Evolutionary conservation across 106 monocot genomes (phyloP).

Genomic region (Iris macrosiphon): DNA sequence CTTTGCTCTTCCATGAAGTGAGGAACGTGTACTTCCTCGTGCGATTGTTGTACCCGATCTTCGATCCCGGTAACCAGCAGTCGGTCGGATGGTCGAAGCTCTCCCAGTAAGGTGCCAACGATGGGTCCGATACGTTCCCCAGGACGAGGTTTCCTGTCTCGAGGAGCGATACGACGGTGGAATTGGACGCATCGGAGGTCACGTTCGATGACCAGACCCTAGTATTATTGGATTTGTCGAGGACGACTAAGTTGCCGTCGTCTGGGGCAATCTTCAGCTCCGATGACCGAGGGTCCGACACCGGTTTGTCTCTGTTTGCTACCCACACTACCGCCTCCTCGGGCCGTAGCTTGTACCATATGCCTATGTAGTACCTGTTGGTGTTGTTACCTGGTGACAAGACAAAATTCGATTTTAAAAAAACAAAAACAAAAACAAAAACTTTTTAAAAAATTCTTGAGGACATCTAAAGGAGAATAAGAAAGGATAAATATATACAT

Average conservation of each 20-base stretch:
- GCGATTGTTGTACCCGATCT: conserved; percentile 20
- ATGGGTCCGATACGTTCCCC: conserved; percentile 1
- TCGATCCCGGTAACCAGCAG: conserved; percentile 26
- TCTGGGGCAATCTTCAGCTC: conserved; percentile 31
- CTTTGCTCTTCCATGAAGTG: conserved; percentile 42
- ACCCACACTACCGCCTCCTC: conserved; percentile 35
- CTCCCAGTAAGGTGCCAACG: conserved; percentile 19
- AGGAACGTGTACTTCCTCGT: conserved; percentile 21
- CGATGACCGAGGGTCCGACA: conserved; percentile 8
- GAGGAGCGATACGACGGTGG: conserved; percentile 16
- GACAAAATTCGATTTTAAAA: too few relatives aligned
- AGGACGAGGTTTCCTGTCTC: conserved; percentile 41
- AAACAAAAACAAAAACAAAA: too few relatives aligned
- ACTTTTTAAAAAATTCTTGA: too few relatives aligned
- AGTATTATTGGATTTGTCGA: conserved; percentile 8
- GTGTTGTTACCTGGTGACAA: too few relatives aligned
- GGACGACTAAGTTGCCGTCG: conserved; percentile 31
- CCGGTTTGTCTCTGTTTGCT: conserved; percentile 30
- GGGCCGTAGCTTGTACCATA: conserved; percentile 43
- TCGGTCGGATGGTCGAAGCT: conserved; percentile 48
- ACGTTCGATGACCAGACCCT: conserved; percentile 33
- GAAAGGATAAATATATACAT: too few relatives aligned
- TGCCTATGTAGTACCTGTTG: conserved; percentile 23
- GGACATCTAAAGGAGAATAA: too few relatives aligned
- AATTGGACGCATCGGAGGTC: neutral